These are phyloP conservation scores for Leccinellum rugosiceps DNA, from an alignment of 768 basidiomycete genomes.

Conservation along the genomic window DNA sequence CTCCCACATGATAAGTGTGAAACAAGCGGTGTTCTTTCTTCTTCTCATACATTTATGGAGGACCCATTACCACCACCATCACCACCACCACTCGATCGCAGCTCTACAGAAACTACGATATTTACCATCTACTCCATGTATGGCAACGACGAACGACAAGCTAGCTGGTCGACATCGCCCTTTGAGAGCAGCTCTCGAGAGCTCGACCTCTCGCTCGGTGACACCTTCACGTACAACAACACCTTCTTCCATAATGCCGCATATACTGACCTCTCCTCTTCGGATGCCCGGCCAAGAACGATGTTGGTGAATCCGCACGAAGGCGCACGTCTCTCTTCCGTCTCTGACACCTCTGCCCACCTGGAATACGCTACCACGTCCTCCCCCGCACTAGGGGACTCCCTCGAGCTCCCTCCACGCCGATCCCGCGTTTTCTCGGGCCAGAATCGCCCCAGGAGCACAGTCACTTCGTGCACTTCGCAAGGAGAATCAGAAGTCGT, in stretches of 20 bases:
- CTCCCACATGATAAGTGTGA: conserved; percentile 82
- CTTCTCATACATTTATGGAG: conserved; percentile 34
- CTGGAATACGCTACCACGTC: conserved; percentile 16
- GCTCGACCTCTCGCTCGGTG: conserved; percentile 32
- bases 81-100: conserved; percentile 40
- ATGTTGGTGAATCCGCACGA: conserved; percentile 23
- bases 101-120: conserved; percentile 71
- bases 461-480: conserved; percentile 28
- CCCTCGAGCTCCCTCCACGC: conserved; percentile 26
- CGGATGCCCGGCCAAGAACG: conserved; percentile 21
- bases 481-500: conserved; percentile 16
- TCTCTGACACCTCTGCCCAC: conserved; percentile 28
- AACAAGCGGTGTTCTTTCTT: not conserved
- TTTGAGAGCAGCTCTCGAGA: conserved; percentile 39
- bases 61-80: conserved; percentile 26
- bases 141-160: conserved; percentile 49
- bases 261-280: conserved; percentile 27
- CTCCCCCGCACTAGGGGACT: conserved; percentile 10
- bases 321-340: not conserved
- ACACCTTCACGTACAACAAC: conserved; percentile 32
- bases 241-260: conserved; percentile 32
- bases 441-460: conserved; percentile 22
- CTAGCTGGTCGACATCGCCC: conserved; percentile 46
- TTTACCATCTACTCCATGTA: conserved; percentile 89
- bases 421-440: conserved; percentile 20